Evolutionary conservation across 169 alveolate genomes (phyloP), one percentile per base, ranked within the genome.

Genomic region (Ophryocystis elektroscirrha): DNA sequence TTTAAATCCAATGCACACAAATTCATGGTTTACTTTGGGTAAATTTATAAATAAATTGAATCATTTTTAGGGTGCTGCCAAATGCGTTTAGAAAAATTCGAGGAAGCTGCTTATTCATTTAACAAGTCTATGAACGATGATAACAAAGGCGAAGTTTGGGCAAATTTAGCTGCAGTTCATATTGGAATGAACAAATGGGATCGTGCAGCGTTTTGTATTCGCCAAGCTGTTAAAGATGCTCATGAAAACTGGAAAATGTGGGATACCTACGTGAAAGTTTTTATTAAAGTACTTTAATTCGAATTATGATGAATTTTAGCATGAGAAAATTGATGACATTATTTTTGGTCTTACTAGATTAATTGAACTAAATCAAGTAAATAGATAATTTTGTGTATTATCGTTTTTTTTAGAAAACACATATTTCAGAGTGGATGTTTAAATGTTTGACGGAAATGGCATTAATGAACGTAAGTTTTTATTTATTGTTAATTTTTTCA

Each of bases 111-210:
- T 23, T 54, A 48, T 28, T 73, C 85, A 26, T 81, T 81, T 64
- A 73, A 79, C 15, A 67, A 74, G 47, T 79, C 72, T 4, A 74
- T 81, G 23, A 53, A 74, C 42, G 53, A 70, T 48, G 91, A 84
- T 47, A 65, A 71, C 6, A 70, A 76, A 45, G 78, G 83, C 5
- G 94, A 84, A 36, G 94, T 84, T 4, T 84, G 94, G 94, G 84
- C 80, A n/a, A 84, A 84, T 61, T 57, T 80, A 27, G 89, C 91
- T 5, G 87, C 79, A 2, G 74, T 81, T 29, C 76, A 76, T 50
- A 61, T 67, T 26, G 59, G 72, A 56, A 53, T 65, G 20, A 73
- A 78, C 16, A 73, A 73, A 52, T 61, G 71, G 70, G 64, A 59
- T 52, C 87, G 76, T 36, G 93, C 91, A 12, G 74, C 62, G 32